phyloP scores from a whole-genome alignment of 768 basidiomycete species.

The Suillus decipiens region DNA sequence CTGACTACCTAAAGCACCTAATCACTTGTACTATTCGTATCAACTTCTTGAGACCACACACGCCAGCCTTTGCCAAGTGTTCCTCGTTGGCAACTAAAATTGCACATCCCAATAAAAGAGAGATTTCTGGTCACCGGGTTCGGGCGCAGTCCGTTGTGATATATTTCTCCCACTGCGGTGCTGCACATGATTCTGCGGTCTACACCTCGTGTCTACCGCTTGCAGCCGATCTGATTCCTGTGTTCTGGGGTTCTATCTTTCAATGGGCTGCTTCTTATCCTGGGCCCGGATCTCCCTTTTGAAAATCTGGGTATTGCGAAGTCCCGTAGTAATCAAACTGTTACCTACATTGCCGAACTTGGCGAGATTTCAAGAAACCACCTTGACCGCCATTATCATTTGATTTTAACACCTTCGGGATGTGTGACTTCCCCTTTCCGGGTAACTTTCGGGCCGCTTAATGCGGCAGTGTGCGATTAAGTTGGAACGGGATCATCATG shows the following conservation, averaged over 20 bases:
- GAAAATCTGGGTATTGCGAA: conserved; percentile 2
- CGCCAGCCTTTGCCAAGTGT: conserved; percentile 10
- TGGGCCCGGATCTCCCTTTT: conserved; percentile 4
- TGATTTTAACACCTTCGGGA: conserved; percentile 2
- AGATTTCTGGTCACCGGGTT: conserved; percentile 20
- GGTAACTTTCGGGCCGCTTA: neutral
- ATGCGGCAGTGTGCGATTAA: neutral
- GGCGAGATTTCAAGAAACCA: no score
- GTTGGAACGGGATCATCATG: neutral
- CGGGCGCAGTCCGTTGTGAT: conserved; percentile 23
- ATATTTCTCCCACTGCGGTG: conserved; percentile 20
- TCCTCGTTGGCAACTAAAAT: conserved; percentile 15
- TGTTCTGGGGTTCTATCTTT: conserved; percentile 16
- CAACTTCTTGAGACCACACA: conserved; percentile 29
- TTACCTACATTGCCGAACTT: neutral
- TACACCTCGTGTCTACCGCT: conserved; percentile 24
- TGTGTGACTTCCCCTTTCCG: neutral
- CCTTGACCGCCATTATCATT: neutral
- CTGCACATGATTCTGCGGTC: conserved; percentile 21
- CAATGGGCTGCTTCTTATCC: conserved; percentile 15
- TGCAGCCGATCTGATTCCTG: conserved; percentile 23
- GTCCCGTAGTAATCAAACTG: neutral
- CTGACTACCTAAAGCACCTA: conserved; percentile 34
- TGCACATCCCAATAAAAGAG: conserved; percentile 23
- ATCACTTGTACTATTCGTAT: conserved; percentile 19